These are phyloP conservation scores for Physcomitrium patens DNA, from an alignment of 225 moss, liverwort and hornwort species.

Conservation along the genomic window DNA sequence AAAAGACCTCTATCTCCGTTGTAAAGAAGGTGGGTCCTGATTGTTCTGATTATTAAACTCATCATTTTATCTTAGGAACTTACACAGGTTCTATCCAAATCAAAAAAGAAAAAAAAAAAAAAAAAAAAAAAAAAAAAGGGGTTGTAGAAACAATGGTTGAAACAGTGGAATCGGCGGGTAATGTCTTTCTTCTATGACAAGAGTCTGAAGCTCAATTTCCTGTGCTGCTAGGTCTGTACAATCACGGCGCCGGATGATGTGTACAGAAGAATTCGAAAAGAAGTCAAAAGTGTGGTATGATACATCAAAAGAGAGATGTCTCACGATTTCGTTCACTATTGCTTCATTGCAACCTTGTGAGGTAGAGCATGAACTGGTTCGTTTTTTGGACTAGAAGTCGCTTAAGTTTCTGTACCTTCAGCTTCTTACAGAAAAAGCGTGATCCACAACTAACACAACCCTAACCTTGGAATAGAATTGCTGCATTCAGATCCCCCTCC, in stretches of 20 bases:
- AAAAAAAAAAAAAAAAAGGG: too few species aligned
- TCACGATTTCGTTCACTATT: background rate
- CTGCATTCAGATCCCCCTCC: background rate
- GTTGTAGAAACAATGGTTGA: too few species aligned
- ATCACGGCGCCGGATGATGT: constrained; percentile 43
- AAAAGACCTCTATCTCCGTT: constrained; percentile 33
- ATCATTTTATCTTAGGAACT: background rate
- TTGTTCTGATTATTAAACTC: background rate
- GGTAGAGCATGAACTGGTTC: background rate
- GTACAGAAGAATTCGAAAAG: constrained; percentile 32
- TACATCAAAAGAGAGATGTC: background rate
- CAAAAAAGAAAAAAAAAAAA: background rate
- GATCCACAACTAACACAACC: background rate
- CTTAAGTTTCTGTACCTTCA: background rate
- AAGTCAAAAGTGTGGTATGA: constrained; percentile 31
- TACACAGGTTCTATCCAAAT: background rate
- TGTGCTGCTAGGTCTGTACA: constrained; percentile 28
- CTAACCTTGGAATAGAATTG: background rate
- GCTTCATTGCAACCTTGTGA: background rate
- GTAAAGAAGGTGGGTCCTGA: constrained; percentile 52
- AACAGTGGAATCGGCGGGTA: background rate
- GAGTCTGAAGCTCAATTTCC: background rate
- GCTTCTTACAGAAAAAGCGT: background rate
- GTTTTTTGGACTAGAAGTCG: background rate
- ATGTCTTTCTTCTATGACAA: background rate